These are phyloP conservation scores for Fusarium sp. DNA, from an alignment of 2,329 filamentous ascomycete genomes.

Conservation along the genomic window DNA sequence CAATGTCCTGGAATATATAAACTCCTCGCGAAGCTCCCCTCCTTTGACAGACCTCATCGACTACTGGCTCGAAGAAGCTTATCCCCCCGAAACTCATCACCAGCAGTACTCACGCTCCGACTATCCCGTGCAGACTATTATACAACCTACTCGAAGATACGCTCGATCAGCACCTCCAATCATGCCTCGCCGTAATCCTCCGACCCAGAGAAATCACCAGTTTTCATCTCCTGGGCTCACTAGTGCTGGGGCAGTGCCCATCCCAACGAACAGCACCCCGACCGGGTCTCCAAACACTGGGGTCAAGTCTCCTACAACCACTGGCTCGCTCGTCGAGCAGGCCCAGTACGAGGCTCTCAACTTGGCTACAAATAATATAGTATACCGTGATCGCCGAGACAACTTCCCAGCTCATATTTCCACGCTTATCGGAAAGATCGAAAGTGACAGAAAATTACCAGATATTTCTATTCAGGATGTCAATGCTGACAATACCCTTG, in stretches of 20 bases:
- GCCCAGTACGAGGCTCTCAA: not conserved
- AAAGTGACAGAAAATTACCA: not conserved
- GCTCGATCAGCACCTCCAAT: slow-evolving; percentile 9
- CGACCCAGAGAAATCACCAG: too few species aligned
- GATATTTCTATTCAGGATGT: not conserved
- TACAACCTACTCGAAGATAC: not conserved
- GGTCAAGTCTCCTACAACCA: not conserved
- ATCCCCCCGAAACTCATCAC: not conserved
- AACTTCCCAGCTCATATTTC: not conserved
- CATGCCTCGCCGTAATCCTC: not conserved
- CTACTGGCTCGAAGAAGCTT: slow-evolving; percentile 18
- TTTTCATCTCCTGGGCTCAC: not conserved
- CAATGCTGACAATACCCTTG: not conserved
- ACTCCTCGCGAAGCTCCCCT: not conserved
- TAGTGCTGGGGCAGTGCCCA: too few species aligned
- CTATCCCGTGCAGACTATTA: not conserved
- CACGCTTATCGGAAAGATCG: not conserved
- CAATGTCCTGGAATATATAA: slow-evolving; percentile 4
- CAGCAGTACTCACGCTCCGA: not conserved
- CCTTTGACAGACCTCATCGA: not conserved
- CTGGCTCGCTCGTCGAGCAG: slow-evolving; percentile 9
- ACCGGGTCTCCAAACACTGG: not conserved
- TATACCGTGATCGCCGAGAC: not conserved
- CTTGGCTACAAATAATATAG: slow-evolving; percentile 7
- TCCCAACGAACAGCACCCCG: too few species aligned